Percentiles rank a stretch among this genome's conserved stretches.
phyloP scores from a whole-genome alignment of 768 basidiomycete species.

The Ephemerocybe angulata region DNA sequence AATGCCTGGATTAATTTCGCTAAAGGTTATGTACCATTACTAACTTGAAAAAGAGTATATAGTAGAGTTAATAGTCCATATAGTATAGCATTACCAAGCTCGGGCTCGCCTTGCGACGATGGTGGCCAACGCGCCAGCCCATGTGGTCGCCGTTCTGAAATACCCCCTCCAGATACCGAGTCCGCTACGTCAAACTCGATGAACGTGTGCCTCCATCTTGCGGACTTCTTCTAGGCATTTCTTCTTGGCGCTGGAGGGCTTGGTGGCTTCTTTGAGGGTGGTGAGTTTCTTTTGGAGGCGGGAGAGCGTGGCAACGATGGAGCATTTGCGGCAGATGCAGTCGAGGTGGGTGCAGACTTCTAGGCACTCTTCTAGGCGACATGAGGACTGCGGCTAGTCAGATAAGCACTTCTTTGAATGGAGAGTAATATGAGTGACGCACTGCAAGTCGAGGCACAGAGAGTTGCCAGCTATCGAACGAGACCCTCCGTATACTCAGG shows the following conservation, averaged over 20 bases:
- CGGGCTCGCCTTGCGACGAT: no score
- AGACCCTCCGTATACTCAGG: conserved; percentile 94
- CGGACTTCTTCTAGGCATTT: conserved; percentile 69
- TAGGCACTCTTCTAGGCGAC: conserved; percentile 77
- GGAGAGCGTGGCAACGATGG: conserved; percentile 71
- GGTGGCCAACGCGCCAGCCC: no score
- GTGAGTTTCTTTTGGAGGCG: conserved; percentile 62
- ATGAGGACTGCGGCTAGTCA: conserved; percentile 44
- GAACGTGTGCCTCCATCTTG: conserved; percentile 61
- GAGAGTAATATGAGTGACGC: conserved; percentile 29
- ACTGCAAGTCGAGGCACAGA: conserved; percentile 64
- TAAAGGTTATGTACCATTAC: no score
- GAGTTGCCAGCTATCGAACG: conserved; percentile 82
- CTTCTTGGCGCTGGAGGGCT: conserved; percentile 67
- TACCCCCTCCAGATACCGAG: no score
- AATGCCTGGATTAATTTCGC: no score
- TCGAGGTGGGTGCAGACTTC: conserved; percentile 87
- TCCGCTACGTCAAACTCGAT: no score
- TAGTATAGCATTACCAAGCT: no score
- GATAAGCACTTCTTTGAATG: not conserved
- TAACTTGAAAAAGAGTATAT: no score
- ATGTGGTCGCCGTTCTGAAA: no score
- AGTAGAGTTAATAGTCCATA: no score
- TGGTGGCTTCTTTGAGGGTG: conserved; percentile 45
- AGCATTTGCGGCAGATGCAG: conserved; percentile 90